Evolutionary conservation across 768 basidiomycete species (phyloP).

Genomic region (Suillus discolor): DNA sequence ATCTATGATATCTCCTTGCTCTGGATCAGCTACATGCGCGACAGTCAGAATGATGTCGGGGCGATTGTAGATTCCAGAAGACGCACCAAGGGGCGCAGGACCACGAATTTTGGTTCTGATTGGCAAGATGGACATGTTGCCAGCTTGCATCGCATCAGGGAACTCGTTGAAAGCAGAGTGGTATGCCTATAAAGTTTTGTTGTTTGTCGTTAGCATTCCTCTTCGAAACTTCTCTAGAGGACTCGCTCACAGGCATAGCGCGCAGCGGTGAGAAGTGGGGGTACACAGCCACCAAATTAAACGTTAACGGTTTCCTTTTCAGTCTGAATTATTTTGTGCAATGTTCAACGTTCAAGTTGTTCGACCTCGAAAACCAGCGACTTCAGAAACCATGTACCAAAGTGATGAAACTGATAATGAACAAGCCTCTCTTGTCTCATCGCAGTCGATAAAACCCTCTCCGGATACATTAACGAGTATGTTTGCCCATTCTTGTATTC

Average conservation of each 20-base stretch:
- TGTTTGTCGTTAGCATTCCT: background rate
- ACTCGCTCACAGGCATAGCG: slow-evolving; percentile 55
- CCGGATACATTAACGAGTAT: slow-evolving; percentile 79
- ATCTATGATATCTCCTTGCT: slow-evolving; percentile 87
- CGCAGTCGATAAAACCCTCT: slow-evolving; percentile 53
- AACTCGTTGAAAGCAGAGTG: slow-evolving; percentile 93
- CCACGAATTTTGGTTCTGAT: slow-evolving; percentile 92
- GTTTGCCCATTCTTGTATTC: slow-evolving; percentile 23
- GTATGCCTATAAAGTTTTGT: slow-evolving; percentile 70
- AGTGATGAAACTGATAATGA: slow-evolving; percentile 36
- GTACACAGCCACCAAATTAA: slow-evolving; percentile 24
- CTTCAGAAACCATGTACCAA: slow-evolving; percentile 27
- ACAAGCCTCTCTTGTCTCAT: slow-evolving; percentile 45
- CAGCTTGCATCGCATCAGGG: slow-evolving; percentile 78
- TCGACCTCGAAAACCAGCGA: background rate
- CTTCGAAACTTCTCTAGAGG: slow-evolving; percentile 3
- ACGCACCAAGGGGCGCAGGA: slow-evolving; percentile 79
- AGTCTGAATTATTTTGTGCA: background rate
- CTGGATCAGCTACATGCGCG: slow-evolving; percentile 64
- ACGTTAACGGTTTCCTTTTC: background rate
- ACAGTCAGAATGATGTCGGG: slow-evolving; percentile 16
- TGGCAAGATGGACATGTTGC: slow-evolving; percentile 88
- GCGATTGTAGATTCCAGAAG: slow-evolving; percentile 11
- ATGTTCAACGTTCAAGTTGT: slow-evolving; percentile 3
- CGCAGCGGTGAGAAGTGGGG: slow-evolving; percentile 26